phyloP scores from a whole-genome alignment of 768 basidiomycete genomes.

The Leccinum rimulosum region DNA sequence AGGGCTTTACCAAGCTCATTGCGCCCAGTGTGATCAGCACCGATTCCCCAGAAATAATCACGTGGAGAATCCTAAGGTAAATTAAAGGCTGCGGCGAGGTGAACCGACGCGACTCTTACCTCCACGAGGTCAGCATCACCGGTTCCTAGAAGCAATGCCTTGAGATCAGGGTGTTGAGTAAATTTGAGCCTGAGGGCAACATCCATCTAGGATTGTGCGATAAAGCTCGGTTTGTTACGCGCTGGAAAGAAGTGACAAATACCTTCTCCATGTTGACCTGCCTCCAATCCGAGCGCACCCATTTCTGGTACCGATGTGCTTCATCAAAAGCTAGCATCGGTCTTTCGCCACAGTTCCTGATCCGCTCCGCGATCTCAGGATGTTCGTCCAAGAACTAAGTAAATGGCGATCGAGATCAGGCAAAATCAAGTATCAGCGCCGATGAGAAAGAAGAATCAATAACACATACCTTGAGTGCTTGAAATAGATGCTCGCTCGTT shows the following conservation, averaged over 20 bases:
- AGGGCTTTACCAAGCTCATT: slow-evolving; percentile 76
- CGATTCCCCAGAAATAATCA: slow-evolving; percentile 79
- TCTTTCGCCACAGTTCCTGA: slow-evolving; percentile 59
- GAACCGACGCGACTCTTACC: slow-evolving; percentile 34
- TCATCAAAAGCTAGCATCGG: slow-evolving; percentile 67
- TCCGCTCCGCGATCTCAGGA: slow-evolving; percentile 66
- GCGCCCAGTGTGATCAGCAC: slow-evolving; percentile 59
- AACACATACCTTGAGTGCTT: slow-evolving; percentile 60
- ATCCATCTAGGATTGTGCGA: slow-evolving; percentile 54
- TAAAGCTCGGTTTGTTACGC: neutral
- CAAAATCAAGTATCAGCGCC: neutral
- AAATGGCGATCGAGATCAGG: neutral
- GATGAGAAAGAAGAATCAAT: neutral
- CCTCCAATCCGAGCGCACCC: slow-evolving; percentile 65
- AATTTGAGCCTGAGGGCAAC: slow-evolving; percentile 65
- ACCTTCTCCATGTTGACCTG: slow-evolving; percentile 67
- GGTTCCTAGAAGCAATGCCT: slow-evolving; percentile 58
- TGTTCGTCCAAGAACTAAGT: slow-evolving; percentile 56
- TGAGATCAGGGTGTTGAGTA: slow-evolving; percentile 61
- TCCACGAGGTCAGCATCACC: slow-evolving; percentile 68
- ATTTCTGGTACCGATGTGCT: slow-evolving; percentile 61
- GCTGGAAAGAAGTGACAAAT: slow-evolving; percentile 1
- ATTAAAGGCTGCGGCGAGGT: slow-evolving; percentile 1
- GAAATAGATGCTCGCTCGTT: slow-evolving; percentile 76
- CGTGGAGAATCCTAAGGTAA: slow-evolving; percentile 60